Percentiles rank a stretch among this genome's conserved stretches.
Conservation (phyloP, 2,329 filamentous ascomycete species). For the Chrysoporthe austroafricana region DNA sequence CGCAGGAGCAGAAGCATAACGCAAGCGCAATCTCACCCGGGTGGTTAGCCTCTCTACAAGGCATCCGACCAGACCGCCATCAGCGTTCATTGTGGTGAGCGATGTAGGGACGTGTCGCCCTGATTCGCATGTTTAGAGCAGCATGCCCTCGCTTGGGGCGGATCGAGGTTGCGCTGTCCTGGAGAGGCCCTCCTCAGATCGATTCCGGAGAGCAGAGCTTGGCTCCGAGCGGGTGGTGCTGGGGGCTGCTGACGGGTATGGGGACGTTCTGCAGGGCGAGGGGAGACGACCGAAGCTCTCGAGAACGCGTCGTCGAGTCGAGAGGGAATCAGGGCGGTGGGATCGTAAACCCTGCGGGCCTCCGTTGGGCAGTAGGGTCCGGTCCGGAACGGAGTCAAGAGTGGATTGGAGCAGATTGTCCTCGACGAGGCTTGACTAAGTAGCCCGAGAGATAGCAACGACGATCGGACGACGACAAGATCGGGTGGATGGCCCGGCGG, state of each 20-base stretch:
- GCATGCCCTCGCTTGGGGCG: constrained; percentile 29
- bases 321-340: neutral
- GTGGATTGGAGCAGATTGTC: neutral
- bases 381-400: neutral
- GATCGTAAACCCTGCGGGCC: constrained; percentile 1
- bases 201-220: neutral
- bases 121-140: constrained; percentile 36
- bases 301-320: neutral
- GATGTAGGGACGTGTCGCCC: constrained; percentile 33
- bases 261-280: neutral
- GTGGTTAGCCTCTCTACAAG: constrained; percentile 66
- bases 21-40: constrained; percentile 49
- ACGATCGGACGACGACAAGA: neutral
- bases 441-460: neutral
- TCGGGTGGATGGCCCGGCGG: neutral
- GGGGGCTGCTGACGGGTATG: neutral
- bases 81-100: constrained; percentile 56
- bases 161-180: constrained; percentile 3
- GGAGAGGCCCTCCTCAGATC: constrained; percentile 1
- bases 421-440: constrained; percentile 3
- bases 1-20: constrained; percentile 24
- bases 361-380: neutral
- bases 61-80: constrained; percentile 62
- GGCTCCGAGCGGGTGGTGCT: neutral
- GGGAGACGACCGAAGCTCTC: neutral